Percentiles rank a stretch among this genome's conserved stretches.
Evolutionary conservation across 805 yeast genomes (phyloP).

Genomic region (Lipomyces spencermartinsiae): DNA sequence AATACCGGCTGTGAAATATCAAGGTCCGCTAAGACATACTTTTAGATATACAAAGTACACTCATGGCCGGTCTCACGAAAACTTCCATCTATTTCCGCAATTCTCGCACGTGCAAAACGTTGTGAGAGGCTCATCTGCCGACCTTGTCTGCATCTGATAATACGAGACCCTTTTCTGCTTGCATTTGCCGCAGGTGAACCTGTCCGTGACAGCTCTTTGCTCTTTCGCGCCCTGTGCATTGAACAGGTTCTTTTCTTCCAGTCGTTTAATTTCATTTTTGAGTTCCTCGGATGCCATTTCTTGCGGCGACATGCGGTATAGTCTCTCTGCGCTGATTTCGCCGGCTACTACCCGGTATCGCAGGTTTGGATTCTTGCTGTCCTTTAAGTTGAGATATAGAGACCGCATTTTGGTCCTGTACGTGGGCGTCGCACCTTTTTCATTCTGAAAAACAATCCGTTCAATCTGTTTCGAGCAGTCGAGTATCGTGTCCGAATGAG

Average conservation of each 20-base stretch:
- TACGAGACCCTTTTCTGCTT: constrained; percentile 96
- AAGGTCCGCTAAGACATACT: not conserved
- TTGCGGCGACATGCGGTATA: constrained; percentile 85
- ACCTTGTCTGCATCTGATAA: constrained; percentile 96
- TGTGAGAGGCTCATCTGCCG: constrained; percentile 98
- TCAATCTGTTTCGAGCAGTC: constrained; percentile 75
- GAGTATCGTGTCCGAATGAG: constrained; percentile 64
- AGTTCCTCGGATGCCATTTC: constrained; percentile 95
- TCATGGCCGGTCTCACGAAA: constrained; percentile 56
- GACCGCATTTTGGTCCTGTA: constrained; percentile 87
- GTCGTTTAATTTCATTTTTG: constrained; percentile 80
- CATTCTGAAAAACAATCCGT: constrained; percentile 63
- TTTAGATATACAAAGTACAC: not conserved
- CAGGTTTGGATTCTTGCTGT: constrained; percentile 86
- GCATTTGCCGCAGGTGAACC: constrained; percentile 97
- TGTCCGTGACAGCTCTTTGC: constrained; percentile 92
- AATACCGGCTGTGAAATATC: not conserved
- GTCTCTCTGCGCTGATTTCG: constrained; percentile 66
- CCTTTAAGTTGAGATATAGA: constrained; percentile 83
- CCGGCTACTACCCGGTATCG: constrained; percentile 71
- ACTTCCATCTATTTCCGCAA: constrained; percentile 98
- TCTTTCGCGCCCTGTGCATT: constrained; percentile 98
- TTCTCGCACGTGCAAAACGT: constrained; percentile 97
- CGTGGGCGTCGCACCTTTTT: constrained; percentile 58
- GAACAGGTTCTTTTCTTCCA: constrained; percentile 86